Base-by-base conservation (phyloP, 2,329 filamentous ascomycete genomes). In the Fragosphaeria purpurea region DNA sequence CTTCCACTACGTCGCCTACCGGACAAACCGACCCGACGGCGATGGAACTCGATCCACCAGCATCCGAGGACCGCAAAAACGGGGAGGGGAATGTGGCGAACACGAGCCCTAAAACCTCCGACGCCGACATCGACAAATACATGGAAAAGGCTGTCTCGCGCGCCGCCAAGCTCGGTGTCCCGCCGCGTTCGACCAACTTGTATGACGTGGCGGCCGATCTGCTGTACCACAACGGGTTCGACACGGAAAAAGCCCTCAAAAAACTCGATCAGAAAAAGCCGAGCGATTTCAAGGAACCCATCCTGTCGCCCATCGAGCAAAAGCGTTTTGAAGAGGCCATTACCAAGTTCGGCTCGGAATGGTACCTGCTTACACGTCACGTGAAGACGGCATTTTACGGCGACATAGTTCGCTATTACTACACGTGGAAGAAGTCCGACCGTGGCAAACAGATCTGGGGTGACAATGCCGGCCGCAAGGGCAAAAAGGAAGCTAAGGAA, bases 391-490 rank as follows among this genome's bases (percentile, higher is more conserved):
- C 93, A 58, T 81, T 80, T 41, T 82, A 89, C 55, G 82, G 84
- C 47, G 80, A 88, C 52, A 85, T 96, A 55, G 88, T 95, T 32
- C 86, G 93, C 4, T 94, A 86, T 63, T 98, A 97, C 67, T 98
- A 98, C 65, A 87, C 87, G 57, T 98, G 93, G 93, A 98, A 98
- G 70, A 97, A 97, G 68, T 88, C 88, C 0, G 77, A 85, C 2
- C 82, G 84, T 52, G 93, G 93, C 41, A 83, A 80, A 62, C 82
- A 93, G 59, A 82, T 98, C 30, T 96, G 93, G 90, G 88, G 88
- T 53, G 87, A 83, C 57, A 95, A 86, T 60, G 82, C 87, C 47
- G 88, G 87, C 9, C 81, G 91, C 44, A 95, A 94, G 63, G 87
- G 88, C 51, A 94, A 91, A 66, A 95, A 93, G 67, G 88, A 94